These are phyloP conservation scores for Aegilops longissima DNA, from an alignment of 176 grass and related monocot genomes.

Conservation along the genomic window DNA sequence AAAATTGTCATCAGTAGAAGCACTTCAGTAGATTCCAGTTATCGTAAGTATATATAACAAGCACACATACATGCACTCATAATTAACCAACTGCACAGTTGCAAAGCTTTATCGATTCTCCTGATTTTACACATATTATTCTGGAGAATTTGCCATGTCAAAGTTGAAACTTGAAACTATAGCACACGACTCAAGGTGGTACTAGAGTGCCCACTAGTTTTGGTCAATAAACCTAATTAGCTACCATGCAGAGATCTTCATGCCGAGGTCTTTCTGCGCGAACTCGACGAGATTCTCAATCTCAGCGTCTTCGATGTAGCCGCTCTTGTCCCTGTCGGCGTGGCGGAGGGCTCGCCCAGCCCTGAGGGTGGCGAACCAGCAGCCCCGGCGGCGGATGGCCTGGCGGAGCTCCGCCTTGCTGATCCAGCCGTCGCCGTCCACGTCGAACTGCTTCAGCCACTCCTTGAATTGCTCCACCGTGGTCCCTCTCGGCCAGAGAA, in stretches of 20 bases:
- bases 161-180: not conserved
- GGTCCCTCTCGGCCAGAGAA: constrained; percentile 9
- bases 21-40: not conserved
- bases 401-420: constrained; percentile 57
- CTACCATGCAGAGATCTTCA: constrained; percentile 44
- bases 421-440: constrained; percentile 54
- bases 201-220: not conserved
- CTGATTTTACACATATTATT: constrained; percentile 28
- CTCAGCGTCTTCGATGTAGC: constrained; percentile 56
- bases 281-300: constrained; percentile 53
- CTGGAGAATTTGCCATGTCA: not conserved
- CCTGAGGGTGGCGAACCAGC: constrained; percentile 33
- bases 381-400: constrained; percentile 48
- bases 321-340: constrained; percentile 47
- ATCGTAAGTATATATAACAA: not conserved
- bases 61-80: not conserved
- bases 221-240: not conserved
- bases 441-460: constrained; percentile 69
- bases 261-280: constrained; percentile 51
- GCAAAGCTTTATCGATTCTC: not conserved
- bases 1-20: not conserved
- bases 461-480: constrained; percentile 55
- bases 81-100: not conserved
- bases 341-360: constrained; percentile 22
- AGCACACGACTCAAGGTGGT: not conserved